Evolutionary conservation across 306 rosid species (phyloP).

Genomic region (Abrus pulchellus): DNA sequence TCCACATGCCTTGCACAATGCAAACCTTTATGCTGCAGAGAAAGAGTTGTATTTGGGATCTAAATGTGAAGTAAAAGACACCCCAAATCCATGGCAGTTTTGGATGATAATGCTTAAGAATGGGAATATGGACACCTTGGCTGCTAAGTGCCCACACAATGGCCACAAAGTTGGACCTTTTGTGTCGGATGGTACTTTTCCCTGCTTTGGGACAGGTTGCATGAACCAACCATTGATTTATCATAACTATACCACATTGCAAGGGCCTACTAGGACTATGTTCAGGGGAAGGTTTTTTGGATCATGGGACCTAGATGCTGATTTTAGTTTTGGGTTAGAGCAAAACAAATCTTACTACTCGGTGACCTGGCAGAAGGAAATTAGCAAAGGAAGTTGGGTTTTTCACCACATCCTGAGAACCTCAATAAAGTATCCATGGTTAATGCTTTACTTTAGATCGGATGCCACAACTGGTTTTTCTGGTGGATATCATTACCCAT

Average conservation of each 20-base stretch:
- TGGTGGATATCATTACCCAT: slow-evolving; percentile 78
- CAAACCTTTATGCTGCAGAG: slow-evolving; percentile 64
- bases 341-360: slow-evolving; percentile 56
- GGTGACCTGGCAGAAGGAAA: slow-evolving; percentile 73
- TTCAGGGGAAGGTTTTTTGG: slow-evolving; percentile 70
- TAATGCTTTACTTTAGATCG: slow-evolving; percentile 80
- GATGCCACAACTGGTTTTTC: slow-evolving; percentile 77
- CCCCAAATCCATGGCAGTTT: slow-evolving; percentile 73
- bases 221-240: slow-evolving; percentile 72
- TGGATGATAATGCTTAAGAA: slow-evolving; percentile 85
- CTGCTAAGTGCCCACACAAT: slow-evolving; percentile 64
- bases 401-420: slow-evolving; percentile 69
- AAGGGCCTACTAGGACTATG: slow-evolving; percentile 32
- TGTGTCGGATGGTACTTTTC: slow-evolving; percentile 52
- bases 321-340: not conserved
- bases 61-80: slow-evolving; percentile 62
- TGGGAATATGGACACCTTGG: slow-evolving; percentile 70
- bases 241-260: slow-evolving; percentile 63
- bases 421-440: slow-evolving; percentile 75
- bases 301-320: slow-evolving; percentile 61
- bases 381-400: slow-evolving; percentile 66
- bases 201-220: slow-evolving; percentile 77
- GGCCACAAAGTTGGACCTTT: slow-evolving; percentile 59
- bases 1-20: slow-evolving; percentile 39
- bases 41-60: slow-evolving; percentile 68